Conservation (phyloP, 495 filamentous ascomycete species). For the Melanomma pulvis-pyrius region DNA sequence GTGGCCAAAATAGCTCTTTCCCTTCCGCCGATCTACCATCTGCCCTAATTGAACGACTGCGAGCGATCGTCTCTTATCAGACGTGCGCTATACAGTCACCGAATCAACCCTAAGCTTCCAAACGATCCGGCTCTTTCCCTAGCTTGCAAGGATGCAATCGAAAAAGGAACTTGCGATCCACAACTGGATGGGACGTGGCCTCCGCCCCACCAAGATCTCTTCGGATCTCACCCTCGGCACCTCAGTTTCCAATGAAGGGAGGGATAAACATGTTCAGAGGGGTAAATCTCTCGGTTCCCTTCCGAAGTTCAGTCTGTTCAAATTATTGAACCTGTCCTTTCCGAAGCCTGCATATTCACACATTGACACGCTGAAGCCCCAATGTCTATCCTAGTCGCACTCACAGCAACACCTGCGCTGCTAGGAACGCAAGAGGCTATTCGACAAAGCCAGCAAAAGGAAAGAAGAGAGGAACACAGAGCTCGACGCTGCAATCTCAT, state of each 20-base stretch:
- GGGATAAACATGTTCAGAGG: background rate
- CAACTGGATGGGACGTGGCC: background rate
- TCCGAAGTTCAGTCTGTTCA: background rate
- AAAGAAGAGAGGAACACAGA: slow-evolving; percentile 10
- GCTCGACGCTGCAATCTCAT: slow-evolving; percentile 13
- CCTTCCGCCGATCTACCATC: no score
- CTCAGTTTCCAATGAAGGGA: background rate
- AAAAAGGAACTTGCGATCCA: background rate
- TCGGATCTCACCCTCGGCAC: background rate
- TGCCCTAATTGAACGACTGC: no score
- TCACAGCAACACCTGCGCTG: background rate
- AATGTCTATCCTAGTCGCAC: slow-evolving; percentile 9
- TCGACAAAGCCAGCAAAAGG: slow-evolving; percentile 8
- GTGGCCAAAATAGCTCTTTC: no score
- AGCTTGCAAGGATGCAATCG: background rate
- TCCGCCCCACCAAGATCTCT: background rate
- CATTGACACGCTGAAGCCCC: background rate
- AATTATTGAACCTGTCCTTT: background rate
- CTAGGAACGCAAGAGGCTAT: slow-evolving; percentile 17
- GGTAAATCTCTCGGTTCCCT: background rate
- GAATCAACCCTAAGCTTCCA: no score
- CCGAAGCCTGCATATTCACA: background rate
- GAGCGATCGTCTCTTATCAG: no score
- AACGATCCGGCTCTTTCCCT: background rate
- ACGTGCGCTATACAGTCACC: no score